phyloP scores from a whole-genome alignment of 805 yeast genomes.

The Candida ovalis region DNA sequence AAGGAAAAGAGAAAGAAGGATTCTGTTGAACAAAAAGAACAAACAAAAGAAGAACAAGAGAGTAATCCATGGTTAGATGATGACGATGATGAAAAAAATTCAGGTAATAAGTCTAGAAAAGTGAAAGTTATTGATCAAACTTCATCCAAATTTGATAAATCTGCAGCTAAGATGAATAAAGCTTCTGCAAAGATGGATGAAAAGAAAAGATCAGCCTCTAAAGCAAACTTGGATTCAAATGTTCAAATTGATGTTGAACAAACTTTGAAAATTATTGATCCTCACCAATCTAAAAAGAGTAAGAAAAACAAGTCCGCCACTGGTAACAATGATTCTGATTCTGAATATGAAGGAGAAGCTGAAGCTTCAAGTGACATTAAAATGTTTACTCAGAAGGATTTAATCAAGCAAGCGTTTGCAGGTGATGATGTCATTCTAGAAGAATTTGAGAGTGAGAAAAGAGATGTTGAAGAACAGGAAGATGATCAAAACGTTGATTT shows the following conservation, averaged over 20 bases:
- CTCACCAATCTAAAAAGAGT: conserved; percentile 18
- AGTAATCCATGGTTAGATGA: conserved; percentile 51
- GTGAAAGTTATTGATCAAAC: conserved; percentile 45
- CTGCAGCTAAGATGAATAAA: conserved; percentile 41
- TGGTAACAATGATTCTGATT: conserved; percentile 25
- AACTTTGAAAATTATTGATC: conserved; percentile 52
- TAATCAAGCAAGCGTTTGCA: conserved; percentile 90
- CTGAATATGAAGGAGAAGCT: conserved; percentile 41
- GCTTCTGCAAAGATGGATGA: conserved; percentile 15
- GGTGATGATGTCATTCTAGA: conserved; percentile 84
- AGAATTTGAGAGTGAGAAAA: conserved; percentile 78
- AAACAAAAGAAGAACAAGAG: conserved; percentile 23
- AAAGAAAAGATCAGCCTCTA: conserved; percentile 32
- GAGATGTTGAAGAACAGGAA: conserved; percentile 62
- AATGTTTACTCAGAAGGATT: conserved; percentile 73
- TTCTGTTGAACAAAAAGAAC: conserved; percentile 6
- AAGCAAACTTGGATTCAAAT: conserved; percentile 35
- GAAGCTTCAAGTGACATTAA: conserved; percentile 39
- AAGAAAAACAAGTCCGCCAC: background rate
- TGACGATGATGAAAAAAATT: conserved; percentile 8
- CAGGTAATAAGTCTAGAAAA: conserved; percentile 39
- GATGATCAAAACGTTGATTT: conserved; percentile 84
- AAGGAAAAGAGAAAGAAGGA: conserved; percentile 7
- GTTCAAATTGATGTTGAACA: conserved; percentile 46
- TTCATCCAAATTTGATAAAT: conserved; percentile 47